These are phyloP conservation scores for Neltuma alba DNA, from an alignment of 306 rosid species.

Conservation along the genomic window DNA sequence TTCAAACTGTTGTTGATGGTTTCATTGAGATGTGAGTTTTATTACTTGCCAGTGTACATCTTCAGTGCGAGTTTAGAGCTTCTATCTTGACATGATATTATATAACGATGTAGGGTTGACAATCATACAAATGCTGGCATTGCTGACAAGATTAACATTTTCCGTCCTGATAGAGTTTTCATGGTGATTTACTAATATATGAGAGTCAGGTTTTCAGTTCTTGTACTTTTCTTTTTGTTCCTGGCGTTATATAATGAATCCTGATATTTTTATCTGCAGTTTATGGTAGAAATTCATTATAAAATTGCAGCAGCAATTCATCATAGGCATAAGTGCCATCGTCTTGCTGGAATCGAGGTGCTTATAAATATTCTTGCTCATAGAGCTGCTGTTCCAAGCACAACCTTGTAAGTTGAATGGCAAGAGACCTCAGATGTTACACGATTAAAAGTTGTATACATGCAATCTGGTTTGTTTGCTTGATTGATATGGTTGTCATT, in stretches of 20 bases:
- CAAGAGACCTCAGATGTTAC: conserved; percentile 3
- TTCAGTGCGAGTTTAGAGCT: not conserved
- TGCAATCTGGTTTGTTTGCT: conserved; percentile 20
- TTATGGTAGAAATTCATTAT: conserved; percentile 83
- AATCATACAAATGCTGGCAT: conserved; percentile 50
- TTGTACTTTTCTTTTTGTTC: conserved; percentile 23
- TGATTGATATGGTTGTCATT: conserved; percentile 3
- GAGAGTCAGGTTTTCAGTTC: conserved; percentile 16
- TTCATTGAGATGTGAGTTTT: conserved; percentile 72
- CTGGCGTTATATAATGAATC: conserved; percentile 35
- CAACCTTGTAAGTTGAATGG: conserved; percentile 69
- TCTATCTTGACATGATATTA: conserved; percentile 34
- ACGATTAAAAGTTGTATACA: not conserved
- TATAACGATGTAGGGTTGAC: conserved; percentile 62
- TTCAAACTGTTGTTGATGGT: conserved; percentile 88
- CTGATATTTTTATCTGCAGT: conserved; percentile 56
- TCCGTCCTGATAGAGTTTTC: conserved; percentile 90
- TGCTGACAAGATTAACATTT: conserved; percentile 82
- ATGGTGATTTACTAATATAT: conserved; percentile 54
- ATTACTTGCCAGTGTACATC: conserved; percentile 17
- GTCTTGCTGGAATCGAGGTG: conserved; percentile 83
- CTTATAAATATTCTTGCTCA: conserved; percentile 69
- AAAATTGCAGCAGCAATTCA: conserved; percentile 83
- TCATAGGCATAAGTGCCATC: conserved; percentile 85
- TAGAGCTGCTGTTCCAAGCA: conserved; percentile 80